Evolutionary conservation across 2,329 filamentous ascomycete species (phyloP).

Genomic region (Colletotrichum spaethianum): DNA sequence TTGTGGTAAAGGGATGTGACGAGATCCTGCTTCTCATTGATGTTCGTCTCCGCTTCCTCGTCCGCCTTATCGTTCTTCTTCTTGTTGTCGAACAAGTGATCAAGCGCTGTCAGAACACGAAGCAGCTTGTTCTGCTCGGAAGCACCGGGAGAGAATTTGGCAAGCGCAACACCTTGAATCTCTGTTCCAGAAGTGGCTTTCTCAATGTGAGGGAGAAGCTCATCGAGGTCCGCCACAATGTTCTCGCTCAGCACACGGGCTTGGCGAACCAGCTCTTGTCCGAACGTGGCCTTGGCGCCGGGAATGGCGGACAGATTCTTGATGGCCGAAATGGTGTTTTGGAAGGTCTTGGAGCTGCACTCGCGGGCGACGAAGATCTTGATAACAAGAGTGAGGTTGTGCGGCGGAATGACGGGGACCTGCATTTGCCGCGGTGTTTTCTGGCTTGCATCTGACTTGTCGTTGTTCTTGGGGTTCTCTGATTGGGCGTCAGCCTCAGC

Average conservation of each 20-base stretch:
- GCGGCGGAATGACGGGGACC: slow-evolving; percentile 87
- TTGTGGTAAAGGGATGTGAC: slow-evolving; percentile 92
- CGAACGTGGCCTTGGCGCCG: slow-evolving; percentile 89
- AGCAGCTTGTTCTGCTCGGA: slow-evolving; percentile 98
- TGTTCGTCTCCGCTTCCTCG: slow-evolving; percentile 65
- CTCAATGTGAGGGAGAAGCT: slow-evolving; percentile 87
- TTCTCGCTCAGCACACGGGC: slow-evolving; percentile 87
- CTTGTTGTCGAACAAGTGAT: slow-evolving; percentile 94
- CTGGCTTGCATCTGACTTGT: slow-evolving; percentile 57
- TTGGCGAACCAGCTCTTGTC: slow-evolving; percentile 91
- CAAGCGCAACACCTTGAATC: slow-evolving; percentile 92
- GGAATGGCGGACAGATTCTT: slow-evolving; percentile 97
- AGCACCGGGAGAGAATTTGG: slow-evolving; percentile 95
- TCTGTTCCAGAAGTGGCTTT: slow-evolving; percentile 91
- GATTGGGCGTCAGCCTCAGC: background rate
- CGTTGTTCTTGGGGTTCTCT: slow-evolving; percentile 53
- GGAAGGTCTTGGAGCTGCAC: slow-evolving; percentile 97
- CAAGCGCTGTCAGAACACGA: slow-evolving; percentile 91
- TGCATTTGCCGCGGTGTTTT: slow-evolving; percentile 74
- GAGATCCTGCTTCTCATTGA: slow-evolving; percentile 83
- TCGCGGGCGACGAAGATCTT: slow-evolving; percentile 96
- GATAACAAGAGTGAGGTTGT: slow-evolving; percentile 94
- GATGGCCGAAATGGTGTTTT: slow-evolving; percentile 97
- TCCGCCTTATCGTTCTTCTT: slow-evolving; percentile 65
- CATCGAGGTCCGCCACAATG: slow-evolving; percentile 87